These are phyloP conservation scores for Colletotrichum orchidophilum DNA, from an alignment of 2,329 filamentous ascomycete species.

Conservation along the genomic window DNA sequence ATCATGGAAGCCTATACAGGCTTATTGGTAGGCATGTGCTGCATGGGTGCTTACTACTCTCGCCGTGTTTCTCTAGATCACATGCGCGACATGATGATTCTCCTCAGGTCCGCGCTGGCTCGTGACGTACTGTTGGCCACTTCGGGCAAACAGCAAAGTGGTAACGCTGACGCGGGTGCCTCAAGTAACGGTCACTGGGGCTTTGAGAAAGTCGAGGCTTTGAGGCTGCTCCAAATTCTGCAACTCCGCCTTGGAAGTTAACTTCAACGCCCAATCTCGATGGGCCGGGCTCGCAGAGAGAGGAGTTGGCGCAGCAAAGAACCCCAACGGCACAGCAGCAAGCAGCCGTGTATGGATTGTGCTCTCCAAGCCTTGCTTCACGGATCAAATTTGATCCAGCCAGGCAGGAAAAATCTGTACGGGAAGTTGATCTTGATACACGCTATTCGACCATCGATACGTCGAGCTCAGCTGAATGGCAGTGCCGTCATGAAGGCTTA, in stretches of 20 bases:
- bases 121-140: slow-evolving; percentile 60
- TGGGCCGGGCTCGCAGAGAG: slow-evolving; percentile 70
- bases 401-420: slow-evolving; percentile 74
- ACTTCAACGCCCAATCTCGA: slow-evolving; percentile 74
- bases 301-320: slow-evolving; percentile 62
- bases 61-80: slow-evolving; percentile 66
- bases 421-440: slow-evolving; percentile 81
- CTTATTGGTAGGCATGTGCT: slow-evolving; percentile 75
- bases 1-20: slow-evolving; percentile 72
- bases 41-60: slow-evolving; percentile 79
- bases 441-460: slow-evolving; percentile 70
- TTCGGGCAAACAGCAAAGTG: slow-evolving; percentile 35
- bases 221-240: slow-evolving; percentile 70
- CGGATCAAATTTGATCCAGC: slow-evolving; percentile 66
- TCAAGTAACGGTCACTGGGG: slow-evolving; percentile 42
- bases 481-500: slow-evolving; percentile 49
- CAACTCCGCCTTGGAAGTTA: slow-evolving; percentile 73
- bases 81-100: slow-evolving; percentile 75
- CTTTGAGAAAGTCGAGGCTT: slow-evolving; percentile 74
- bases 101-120: slow-evolving; percentile 66
- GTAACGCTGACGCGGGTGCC: not conserved
- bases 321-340: slow-evolving; percentile 70
- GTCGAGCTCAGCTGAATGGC: slow-evolving; percentile 52
- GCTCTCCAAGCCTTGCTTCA: slow-evolving; percentile 71
- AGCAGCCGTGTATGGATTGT: slow-evolving; percentile 71